These are phyloP conservation scores for Tillandsia leiboldiana DNA, from an alignment of 176 grass and related monocot genomes.

Conservation along the genomic window DNA sequence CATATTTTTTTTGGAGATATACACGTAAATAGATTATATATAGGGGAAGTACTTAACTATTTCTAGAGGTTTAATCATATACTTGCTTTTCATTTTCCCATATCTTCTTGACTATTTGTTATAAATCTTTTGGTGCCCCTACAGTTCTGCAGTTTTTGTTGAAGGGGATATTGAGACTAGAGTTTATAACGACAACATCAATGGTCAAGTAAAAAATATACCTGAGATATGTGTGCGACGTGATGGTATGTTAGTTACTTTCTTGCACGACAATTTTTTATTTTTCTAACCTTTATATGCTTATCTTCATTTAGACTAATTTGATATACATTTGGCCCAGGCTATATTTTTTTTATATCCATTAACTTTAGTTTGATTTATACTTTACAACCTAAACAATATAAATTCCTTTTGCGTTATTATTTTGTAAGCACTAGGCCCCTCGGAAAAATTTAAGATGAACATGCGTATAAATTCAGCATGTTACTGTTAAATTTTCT, in stretches of 20 bases:
- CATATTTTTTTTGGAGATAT: too few species aligned
- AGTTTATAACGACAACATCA: constrained; percentile 75
- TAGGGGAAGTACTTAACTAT: too few species aligned
- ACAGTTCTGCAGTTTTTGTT: constrained; percentile 74
- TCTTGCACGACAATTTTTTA: constrained; percentile 3
- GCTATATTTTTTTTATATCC: neutral
- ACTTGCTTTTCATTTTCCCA: too few species aligned
- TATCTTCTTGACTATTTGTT: constrained; percentile 13
- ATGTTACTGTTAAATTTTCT: too few species aligned
- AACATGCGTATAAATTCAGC: too few species aligned
- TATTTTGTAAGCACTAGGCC: too few species aligned
- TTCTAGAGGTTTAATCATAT: too few species aligned
- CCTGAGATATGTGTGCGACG: constrained; percentile 65
- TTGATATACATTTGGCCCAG: neutral
- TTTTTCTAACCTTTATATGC: constrained; percentile 1
- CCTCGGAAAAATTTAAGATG: neutral
- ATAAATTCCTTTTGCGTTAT: too few species aligned
- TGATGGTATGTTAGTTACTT: constrained; percentile 43
- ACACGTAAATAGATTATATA: too few species aligned
- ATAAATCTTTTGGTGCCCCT: constrained; percentile 4
- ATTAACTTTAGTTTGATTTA: too few species aligned
- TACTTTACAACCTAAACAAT: too few species aligned
- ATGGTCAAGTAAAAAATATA: constrained; percentile 71
- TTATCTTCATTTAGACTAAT: neutral
- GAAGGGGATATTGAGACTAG: constrained; percentile 97